A percentile compares a stretch with the other conserved stretches of the same genome.
phyloP scores from a whole-genome alignment of 2,329 filamentous ascomycete species.

The Neurospora sp. region DNA sequence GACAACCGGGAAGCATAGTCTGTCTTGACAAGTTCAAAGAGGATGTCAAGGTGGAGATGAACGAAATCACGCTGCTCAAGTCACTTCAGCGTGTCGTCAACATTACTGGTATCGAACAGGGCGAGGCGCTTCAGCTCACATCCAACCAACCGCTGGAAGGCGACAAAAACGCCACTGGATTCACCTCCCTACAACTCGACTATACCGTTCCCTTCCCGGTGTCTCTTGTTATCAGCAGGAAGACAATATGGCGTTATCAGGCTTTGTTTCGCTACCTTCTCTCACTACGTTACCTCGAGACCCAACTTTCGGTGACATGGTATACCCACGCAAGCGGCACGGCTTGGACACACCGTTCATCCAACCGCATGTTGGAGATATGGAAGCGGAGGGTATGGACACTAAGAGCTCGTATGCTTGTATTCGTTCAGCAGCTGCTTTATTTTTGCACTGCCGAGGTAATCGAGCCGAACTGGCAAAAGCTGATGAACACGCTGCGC shows the following conservation, averaged over 20 bases:
- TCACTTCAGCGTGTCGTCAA: slow-evolving; percentile 94
- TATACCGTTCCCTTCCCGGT: slow-evolving; percentile 92
- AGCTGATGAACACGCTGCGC: slow-evolving; percentile 73
- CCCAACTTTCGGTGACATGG: slow-evolving; percentile 79
- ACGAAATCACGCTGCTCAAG: slow-evolving; percentile 84
- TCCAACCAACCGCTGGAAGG: slow-evolving; percentile 58
- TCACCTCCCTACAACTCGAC: slow-evolving; percentile 87
- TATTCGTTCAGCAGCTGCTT: slow-evolving; percentile 91
- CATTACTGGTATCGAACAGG: slow-evolving; percentile 89
- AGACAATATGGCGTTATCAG: slow-evolving; percentile 95
- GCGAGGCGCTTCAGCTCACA: slow-evolving; percentile 64
- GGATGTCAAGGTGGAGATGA: slow-evolving; percentile 96
- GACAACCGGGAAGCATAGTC: slow-evolving; percentile 91
- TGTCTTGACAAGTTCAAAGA: slow-evolving; percentile 96
- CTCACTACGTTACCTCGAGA: slow-evolving; percentile 81
- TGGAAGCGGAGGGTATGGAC: slow-evolving; percentile 95
- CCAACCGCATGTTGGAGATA: slow-evolving; percentile 64
- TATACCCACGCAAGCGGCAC: slow-evolving; percentile 74
- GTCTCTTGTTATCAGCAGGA: slow-evolving; percentile 88
- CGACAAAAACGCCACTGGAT: slow-evolving; percentile 81
- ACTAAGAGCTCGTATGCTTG: slow-evolving; percentile 83
- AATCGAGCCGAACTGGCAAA: slow-evolving; percentile 95
- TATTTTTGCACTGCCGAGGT: slow-evolving; percentile 98
- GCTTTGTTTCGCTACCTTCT: slow-evolving; percentile 90
- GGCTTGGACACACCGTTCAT: slow-evolving; percentile 72